Percentiles rank a stretch among this genome's conserved stretches.
These are phyloP conservation scores for Colletotrichum liriopes DNA, from an alignment of 2,329 filamentous ascomycete species.

Conservation along the genomic window DNA sequence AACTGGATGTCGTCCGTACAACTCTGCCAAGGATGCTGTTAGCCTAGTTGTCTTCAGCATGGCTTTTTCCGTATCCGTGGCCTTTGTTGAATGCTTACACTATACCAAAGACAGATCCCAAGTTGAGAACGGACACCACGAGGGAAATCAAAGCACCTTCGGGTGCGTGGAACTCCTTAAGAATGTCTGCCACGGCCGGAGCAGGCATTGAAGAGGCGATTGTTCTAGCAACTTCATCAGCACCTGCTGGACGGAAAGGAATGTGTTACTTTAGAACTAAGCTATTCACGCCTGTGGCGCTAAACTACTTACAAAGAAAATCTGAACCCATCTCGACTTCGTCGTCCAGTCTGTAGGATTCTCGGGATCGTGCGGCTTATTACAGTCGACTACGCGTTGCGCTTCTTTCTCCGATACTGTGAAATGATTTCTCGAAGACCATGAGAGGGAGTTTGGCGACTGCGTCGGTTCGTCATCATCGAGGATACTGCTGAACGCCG, in stretches of 20 bases:
- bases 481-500: slow-evolving; percentile 37
- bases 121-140: slow-evolving; percentile 65
- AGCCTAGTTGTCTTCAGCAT: slow-evolving; percentile 11
- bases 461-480: slow-evolving; percentile 19
- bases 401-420: background rate
- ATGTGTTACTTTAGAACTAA: background rate
- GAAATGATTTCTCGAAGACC: background rate
- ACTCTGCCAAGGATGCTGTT: slow-evolving; percentile 56
- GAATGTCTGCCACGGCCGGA: slow-evolving; percentile 4
- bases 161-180: slow-evolving; percentile 14
- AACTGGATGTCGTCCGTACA: slow-evolving; percentile 51
- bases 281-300: slow-evolving; percentile 30
- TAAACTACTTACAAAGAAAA: slow-evolving; percentile 33
- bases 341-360: slow-evolving; percentile 23
- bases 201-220: slow-evolving; percentile 24
- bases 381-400: slow-evolving; percentile 9
- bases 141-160: slow-evolving; percentile 54
- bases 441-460: slow-evolving; percentile 4
- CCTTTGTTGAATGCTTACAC: slow-evolving; percentile 46
- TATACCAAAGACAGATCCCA: slow-evolving; percentile 60
- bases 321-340: slow-evolving; percentile 26
- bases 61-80: too few species aligned
- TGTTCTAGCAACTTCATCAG: background rate
- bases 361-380: slow-evolving; percentile 15
- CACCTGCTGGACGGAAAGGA: background rate